These are phyloP conservation scores for Apiosordaria backusii DNA, from an alignment of 495 filamentous ascomycete species.

Conservation along the genomic window DNA sequence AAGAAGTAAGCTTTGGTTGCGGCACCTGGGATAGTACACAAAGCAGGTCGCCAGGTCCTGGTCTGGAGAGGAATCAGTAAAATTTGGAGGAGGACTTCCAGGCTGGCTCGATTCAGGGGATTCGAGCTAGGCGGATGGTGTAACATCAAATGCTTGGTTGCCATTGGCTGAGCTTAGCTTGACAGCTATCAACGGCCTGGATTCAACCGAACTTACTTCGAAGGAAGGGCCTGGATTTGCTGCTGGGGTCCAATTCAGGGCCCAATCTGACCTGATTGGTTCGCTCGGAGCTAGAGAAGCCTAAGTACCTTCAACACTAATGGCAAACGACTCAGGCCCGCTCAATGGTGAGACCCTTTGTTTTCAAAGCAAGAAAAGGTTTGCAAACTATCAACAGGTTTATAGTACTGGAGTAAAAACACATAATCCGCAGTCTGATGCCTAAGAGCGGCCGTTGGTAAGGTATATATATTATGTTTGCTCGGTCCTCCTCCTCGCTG, in stretches of 20 bases:
- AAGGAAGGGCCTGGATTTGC: not conserved
- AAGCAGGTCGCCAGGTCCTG: not conserved
- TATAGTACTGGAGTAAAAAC: no score
- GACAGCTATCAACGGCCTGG: not conserved
- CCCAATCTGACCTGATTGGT: not conserved
- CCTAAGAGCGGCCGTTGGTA: no score
- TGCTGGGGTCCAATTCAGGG: not conserved
- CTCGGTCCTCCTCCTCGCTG: no score
- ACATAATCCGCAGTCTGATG: no score
- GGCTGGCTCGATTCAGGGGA: not conserved
- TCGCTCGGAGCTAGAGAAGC: not conserved
- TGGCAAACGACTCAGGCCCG: no score
- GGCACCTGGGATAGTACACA: not conserved
- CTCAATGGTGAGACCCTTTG: no score
- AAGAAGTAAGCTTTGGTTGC: not conserved
- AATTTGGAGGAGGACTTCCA: no score
- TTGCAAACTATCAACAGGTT: no score
- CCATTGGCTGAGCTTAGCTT: not conserved
- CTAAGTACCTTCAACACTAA: no score
- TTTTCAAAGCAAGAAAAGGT: no score
- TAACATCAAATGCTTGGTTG: not conserved
- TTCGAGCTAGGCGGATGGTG: not conserved
- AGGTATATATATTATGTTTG: no score
- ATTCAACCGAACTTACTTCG: not conserved
- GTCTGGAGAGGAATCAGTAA: not conserved